Base-by-base conservation (phyloP, 805 yeast species). In the Metschnikowia reukaufii region DNA sequence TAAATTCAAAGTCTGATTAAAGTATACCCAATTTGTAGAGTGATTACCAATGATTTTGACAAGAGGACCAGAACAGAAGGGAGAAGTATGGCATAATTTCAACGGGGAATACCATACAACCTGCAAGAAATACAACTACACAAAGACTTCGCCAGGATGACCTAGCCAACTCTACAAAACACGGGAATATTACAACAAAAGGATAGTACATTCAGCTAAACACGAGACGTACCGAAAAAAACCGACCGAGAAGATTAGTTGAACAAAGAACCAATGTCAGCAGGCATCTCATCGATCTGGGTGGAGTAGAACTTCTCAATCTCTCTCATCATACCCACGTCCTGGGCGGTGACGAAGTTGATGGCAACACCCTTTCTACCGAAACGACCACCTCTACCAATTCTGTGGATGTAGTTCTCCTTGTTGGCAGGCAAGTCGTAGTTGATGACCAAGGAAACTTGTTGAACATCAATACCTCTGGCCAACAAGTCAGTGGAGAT, bases 291-390 rank as follows among this genome's bases (percentile, higher is more conserved):
- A 58, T 82, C 88, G 54, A 92, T 89, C 73, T 85, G 87, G 44
- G 95, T 89, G 59, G 86, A 80, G 78, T 92, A 92, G 76, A 83
- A 88, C 67, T 77, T 84, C 76, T 92, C 97, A 56, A 94, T 83
- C 67, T 87, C 96, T 66, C 86, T 83, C 74, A 91, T 75, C 64
- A 78, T 78, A 55, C 79, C 76, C 55, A 78, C 77, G 66, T 92
- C 97, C 46, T 83, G 83, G 53, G 77, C 78, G 42, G 98, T 91
- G 60, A 91, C 84, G 64, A 92, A 87, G 77, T 91, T 94, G 67
- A 92, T 87, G 52, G 98, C 97, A 53, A 88, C 92, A 77, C 99
- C 99, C 76, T 91, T 92, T 72, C 99, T 83, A 67, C 99, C 99
- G 77, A 92, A 92, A 72, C 99, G 84, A 64, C 99, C 99, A 60